Conservation (phyloP, 306 rosid species). For the Parietaria judaica region DNA sequence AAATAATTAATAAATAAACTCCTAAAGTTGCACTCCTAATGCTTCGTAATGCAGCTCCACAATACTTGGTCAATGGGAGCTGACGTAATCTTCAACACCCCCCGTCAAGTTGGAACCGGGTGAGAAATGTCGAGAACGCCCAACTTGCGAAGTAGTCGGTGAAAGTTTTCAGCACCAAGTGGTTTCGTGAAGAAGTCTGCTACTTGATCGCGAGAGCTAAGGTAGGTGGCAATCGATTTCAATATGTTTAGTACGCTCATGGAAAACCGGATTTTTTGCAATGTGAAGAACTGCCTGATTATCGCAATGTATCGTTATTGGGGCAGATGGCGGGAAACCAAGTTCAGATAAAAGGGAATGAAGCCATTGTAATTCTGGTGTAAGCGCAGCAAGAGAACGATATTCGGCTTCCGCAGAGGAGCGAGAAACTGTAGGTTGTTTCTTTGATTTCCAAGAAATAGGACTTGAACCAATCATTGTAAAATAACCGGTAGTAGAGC, state of each 20-base stretch:
- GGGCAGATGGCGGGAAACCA: not conserved
- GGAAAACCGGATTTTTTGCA: not conserved
- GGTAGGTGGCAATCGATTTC: conserved; percentile 4
- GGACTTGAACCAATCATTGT: not conserved
- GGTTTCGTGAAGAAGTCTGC: not conserved
- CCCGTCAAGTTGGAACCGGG: not conserved
- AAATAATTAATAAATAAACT: too few relatives aligned
- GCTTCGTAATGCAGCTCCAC: too few relatives aligned
- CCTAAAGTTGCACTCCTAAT: too few relatives aligned
- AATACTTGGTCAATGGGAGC: too few relatives aligned
- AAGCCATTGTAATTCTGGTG: not conserved
- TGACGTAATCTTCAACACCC: not conserved
- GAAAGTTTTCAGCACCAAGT: not conserved
- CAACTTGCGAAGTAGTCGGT: not conserved
- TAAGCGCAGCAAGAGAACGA: not conserved
- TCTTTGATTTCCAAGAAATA: conserved; percentile 2
- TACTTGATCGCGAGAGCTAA: not conserved
- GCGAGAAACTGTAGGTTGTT: conserved; percentile 2
- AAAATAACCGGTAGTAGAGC: conserved; percentile 2
- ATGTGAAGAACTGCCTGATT: not conserved
- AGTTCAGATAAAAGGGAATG: not conserved
- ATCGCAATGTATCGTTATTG: not conserved
- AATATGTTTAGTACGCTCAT: not conserved
- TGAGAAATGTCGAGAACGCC: not conserved
- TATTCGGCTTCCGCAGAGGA: not conserved